Evolutionary conservation across 2,329 filamentous ascomycete genomes (phyloP).

Genomic region (Sporothrix schenckii): DNA sequence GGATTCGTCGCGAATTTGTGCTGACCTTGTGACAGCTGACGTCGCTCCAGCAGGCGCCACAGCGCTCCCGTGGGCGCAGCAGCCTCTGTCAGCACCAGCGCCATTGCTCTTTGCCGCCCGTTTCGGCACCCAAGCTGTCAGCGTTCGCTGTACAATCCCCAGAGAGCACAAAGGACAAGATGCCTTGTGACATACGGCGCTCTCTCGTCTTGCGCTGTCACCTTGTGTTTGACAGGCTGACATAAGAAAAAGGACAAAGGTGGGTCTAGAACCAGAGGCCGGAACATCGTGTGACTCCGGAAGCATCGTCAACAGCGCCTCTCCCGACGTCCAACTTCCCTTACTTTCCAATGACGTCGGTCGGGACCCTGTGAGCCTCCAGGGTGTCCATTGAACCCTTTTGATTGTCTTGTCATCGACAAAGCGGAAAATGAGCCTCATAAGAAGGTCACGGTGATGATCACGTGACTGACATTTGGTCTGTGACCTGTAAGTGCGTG

Average conservation of each 20-base stretch:
- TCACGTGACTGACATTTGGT: not conserved
- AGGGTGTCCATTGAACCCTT: not conserved
- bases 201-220: not conserved
- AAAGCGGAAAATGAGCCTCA: not conserved
- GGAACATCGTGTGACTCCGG: not conserved
- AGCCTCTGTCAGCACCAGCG: slow-evolving; percentile 18
- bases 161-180: not conserved
- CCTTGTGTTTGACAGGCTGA: not conserved
- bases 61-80: not conserved
- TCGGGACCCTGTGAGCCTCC: not conserved
- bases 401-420: not conserved
- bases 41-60: slow-evolving; percentile 12
- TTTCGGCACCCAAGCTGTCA: no score
- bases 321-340: not conserved
- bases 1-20: not conserved
- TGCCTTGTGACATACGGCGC: not conserved
- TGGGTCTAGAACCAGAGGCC: not conserved
- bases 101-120: not conserved
- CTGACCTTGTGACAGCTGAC: slow-evolving; percentile 9
- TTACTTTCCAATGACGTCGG: not conserved
- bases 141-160: no score
- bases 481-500: not conserved
- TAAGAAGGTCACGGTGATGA: not conserved
- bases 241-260: not conserved
- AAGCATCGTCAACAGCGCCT: not conserved